Evolutionary conservation across 305 asterid genomes (phyloP).

Genomic region (Plantago rigida): DNA sequence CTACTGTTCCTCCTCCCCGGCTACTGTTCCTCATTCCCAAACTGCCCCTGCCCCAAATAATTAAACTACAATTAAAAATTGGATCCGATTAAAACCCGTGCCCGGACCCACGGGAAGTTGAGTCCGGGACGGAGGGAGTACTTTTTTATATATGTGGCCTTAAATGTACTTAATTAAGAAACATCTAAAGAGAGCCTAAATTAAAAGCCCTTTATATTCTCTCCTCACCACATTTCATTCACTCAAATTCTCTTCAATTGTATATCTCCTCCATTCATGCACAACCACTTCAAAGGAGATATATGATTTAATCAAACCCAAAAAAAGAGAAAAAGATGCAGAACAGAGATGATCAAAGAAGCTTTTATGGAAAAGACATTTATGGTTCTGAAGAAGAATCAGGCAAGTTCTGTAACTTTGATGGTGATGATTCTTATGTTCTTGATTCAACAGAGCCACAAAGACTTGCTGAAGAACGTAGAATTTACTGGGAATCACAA

Average conservation of each 20-base stretch:
- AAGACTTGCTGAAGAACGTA: constrained; percentile 17
- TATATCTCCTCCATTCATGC: background rate
- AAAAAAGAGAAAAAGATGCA: background rate
- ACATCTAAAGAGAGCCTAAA: too few relatives aligned
- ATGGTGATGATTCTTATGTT: background rate
- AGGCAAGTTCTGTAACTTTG: background rate
- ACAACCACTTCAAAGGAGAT: background rate
- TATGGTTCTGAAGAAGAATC: background rate
- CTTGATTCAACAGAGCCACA: background rate
- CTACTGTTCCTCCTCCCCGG: too few relatives aligned
- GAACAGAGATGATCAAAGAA: background rate
- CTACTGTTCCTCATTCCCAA: too few relatives aligned
- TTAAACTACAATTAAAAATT: too few relatives aligned
- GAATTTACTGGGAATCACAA: constrained; percentile 45
- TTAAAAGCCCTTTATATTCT: too few relatives aligned
- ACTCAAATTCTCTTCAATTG: background rate
- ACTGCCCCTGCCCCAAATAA: too few relatives aligned
- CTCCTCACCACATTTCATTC: background rate
- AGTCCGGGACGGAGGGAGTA: too few relatives aligned
- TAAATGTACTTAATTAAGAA: too few relatives aligned
- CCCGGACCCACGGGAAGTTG: too few relatives aligned
- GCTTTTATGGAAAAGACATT: background rate
- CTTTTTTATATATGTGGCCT: background rate
- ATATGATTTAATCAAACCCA: background rate
- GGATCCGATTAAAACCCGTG: too few relatives aligned